Evolutionary conservation across 371 early-diverging fungal species (phyloP), one percentile per base, ranked within the genome.

Genomic region (Circinella umbellata): DNA sequence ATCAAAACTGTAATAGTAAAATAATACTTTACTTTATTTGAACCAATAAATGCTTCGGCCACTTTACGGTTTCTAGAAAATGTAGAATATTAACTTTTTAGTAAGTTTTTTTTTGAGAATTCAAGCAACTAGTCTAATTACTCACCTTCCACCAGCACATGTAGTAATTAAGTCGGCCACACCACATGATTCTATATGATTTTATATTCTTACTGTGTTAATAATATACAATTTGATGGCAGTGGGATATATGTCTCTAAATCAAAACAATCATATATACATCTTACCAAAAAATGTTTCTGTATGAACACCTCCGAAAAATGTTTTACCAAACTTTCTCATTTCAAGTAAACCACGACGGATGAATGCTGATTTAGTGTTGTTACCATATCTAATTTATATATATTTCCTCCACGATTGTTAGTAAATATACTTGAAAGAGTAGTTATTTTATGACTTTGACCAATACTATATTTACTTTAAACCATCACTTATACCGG

Each of bases 341-440:
- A 99, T 99, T 79, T 99, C 99, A 69, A 95, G 75, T 49, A 99
- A 81, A 27, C 99, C 99, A 60, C 94, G 92, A 64, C 99, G 91
- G 67, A 99, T 96, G 53, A 99, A 90, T 35, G 99, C 98, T 0
- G 98, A 95, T 78, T 96, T 96, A 37, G 99, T 95, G 83, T 99
- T 99, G 75, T 93, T 93, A 49, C 98, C 98, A 54, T 88, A 76
- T 14, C 66, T 72, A 53, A 8, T 37, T 27, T 27, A 27, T 27
- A 27, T 27, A 27, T 27, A 27, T 27, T 1, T 27, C 27, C 27
- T 2, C 27, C 27, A 27, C 27, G 2, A 27, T 27, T 27, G 27
- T 27, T 27, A 27, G 27, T 27, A 27, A 27, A 27, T 27, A 27
- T 1, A 27, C 27, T 27, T 27, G 27, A 27, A 27, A 27, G 27